phyloP scores from a whole-genome alignment of 2,329 filamentous ascomycete species.

The Exophiala calicioides region DNA sequence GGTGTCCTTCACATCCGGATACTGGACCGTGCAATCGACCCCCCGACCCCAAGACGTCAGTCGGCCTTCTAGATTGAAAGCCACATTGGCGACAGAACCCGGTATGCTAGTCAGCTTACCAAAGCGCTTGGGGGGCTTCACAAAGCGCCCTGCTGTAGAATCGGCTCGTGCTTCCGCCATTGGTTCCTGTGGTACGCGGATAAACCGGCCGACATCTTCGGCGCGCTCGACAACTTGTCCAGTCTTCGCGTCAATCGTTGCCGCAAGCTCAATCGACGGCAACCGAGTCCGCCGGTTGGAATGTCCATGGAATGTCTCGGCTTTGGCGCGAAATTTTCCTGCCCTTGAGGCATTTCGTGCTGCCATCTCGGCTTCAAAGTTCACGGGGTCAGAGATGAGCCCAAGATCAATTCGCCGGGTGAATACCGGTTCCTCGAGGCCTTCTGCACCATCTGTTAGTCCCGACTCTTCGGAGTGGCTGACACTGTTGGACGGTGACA shows the following conservation, averaged over 20 bases:
- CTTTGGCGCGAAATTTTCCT: constrained; percentile 23
- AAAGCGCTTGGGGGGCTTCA: constrained; percentile 48
- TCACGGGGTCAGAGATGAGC: constrained; percentile 29
- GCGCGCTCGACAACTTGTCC: constrained; percentile 34
- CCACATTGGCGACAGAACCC: constrained; percentile 65
- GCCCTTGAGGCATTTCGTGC: constrained; percentile 28
- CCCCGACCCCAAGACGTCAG: constrained; percentile 78
- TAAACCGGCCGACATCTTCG: constrained; percentile 26
- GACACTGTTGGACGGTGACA: constrained; percentile 27
- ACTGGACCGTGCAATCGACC: constrained; percentile 66
- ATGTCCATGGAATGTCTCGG: constrained; percentile 27
- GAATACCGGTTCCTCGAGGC: constrained; percentile 32
- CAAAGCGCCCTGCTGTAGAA: constrained; percentile 30
- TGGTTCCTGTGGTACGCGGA: constrained; percentile 15
- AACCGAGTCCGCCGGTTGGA: neutral
- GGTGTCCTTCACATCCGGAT: constrained; percentile 62
- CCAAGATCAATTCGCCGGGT: constrained; percentile 42
- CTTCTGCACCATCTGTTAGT: constrained; percentile 26
- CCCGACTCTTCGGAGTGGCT: constrained; percentile 26
- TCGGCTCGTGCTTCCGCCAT: constrained; percentile 12
- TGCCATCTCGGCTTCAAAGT: constrained; percentile 25
- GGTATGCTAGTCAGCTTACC: constrained; percentile 67
- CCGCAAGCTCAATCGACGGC: constrained; percentile 37
- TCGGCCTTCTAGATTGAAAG: constrained; percentile 65
- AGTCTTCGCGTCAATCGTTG: constrained; percentile 47